Evolutionary conservation across 495 filamentous ascomycete genomes (phyloP).

Genomic region (Penicillium simplicissimum): DNA sequence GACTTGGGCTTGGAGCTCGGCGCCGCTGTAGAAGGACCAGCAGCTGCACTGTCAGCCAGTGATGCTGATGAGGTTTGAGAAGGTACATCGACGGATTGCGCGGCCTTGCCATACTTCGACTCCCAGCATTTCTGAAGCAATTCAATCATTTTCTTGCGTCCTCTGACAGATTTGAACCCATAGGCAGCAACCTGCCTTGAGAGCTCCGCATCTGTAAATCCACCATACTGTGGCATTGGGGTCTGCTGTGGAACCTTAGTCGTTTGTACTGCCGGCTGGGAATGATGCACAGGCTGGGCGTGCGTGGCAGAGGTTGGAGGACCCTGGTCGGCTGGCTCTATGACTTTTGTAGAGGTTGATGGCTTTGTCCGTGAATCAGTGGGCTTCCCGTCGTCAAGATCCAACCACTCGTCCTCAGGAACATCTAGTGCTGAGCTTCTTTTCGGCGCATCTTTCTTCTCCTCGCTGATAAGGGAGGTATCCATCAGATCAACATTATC

Average conservation of each 20-base stretch:
- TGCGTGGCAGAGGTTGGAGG: background rate
- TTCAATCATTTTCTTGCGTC: constrained; percentile 68
- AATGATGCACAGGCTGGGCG: background rate
- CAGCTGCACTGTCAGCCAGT: background rate
- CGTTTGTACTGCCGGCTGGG: background rate
- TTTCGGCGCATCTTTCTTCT: background rate
- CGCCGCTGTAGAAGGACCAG: background rate
- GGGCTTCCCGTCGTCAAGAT: constrained; percentile 38
- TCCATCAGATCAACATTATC: constrained; percentile 54
- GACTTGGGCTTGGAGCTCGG: background rate
- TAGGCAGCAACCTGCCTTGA: constrained; percentile 61
- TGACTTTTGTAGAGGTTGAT: background rate
- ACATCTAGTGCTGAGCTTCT: background rate
- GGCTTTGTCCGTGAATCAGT: constrained; percentile 13
- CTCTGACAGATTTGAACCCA: constrained; percentile 75
- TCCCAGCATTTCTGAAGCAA: constrained; percentile 75
- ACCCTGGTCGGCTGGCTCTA: background rate
- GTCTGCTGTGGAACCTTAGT: constrained; percentile 11
- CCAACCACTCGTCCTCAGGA: constrained; percentile 26
- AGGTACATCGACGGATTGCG: background rate
- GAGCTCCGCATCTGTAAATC: constrained; percentile 64
- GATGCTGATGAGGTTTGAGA: background rate
- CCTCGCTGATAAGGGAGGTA: background rate
- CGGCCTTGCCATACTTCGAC: constrained; percentile 37
- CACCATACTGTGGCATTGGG: constrained; percentile 60